Base-by-base conservation (phyloP, 306 rosid genomes). In the Arachis hypogaea region DNA sequence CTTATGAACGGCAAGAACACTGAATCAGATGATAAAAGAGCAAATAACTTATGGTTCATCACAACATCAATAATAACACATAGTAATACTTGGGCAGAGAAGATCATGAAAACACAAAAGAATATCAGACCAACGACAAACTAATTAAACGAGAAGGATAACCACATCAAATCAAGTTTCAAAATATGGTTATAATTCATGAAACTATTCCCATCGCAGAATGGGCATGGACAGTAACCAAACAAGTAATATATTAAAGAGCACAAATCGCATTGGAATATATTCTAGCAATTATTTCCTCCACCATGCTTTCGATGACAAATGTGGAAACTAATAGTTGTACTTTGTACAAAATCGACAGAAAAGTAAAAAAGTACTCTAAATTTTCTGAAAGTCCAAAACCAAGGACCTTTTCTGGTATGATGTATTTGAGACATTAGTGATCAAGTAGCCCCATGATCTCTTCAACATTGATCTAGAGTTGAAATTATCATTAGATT, bases 1-100 rank as follows among this genome's bases (percentile, higher is more conserved):
- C 44, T 80, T 16, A 76, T 71, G 65, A 70, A 43, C 46, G 49
- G 30, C 18, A 30, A 7, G 52, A 38, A 49, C 7, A 69, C 7
- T 4, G 4, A 33, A 33, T 40, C 3, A 5, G 59, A 4, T 7
- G 43, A 38, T 5, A 7, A 7, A 7, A 43, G 44, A 6, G 58
- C 16, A 7, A n/a, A 52, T 11, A 30, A 14, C 10, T n/a, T 58
- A 29, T 44, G 65, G 43, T 41, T 59, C 38, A 38, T 40, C 54
- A 41, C 52, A 64, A 7, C 41, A 40, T 44, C 65, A 73, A 55
- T 55, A 43, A 33, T 33, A 33, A 33, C 38, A 54, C 58, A 60
- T 33, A 42, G 49, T 6, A 74, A 6, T 57, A 30, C 22, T 68
- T 11, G 6, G 57, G 68, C 42, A 22, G 11, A 58, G 68, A 64